Evolutionary conservation across 129 eudicot genomes (phyloP).

Genomic region (Arctium minus): DNA sequence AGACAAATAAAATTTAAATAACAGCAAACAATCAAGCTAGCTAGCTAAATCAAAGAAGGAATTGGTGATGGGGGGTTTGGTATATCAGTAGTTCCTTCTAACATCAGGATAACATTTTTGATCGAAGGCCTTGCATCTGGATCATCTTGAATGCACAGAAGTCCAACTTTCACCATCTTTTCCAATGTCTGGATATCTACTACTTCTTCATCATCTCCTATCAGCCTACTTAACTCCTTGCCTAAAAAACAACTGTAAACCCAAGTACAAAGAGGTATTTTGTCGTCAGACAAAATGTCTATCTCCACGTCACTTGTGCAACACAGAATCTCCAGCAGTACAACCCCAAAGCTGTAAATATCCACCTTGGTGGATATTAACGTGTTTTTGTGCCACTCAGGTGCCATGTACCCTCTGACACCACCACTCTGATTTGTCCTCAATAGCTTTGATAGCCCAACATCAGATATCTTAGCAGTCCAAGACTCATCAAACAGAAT

Average conservation of each 20-base stretch:
- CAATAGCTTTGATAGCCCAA: slow-evolving; percentile 41
- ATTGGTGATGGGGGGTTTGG: slow-evolving; percentile 28
- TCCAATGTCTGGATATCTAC: slow-evolving; percentile 23
- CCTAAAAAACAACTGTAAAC: slow-evolving; percentile 27
- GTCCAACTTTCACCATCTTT: slow-evolving; percentile 38
- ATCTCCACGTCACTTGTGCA: slow-evolving; percentile 12
- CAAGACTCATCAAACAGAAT: slow-evolving; percentile 35
- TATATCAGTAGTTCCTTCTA: slow-evolving; percentile 38
- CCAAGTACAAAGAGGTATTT: slow-evolving; percentile 9
- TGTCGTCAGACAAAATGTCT: slow-evolving; percentile 9
- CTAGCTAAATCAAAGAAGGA: slow-evolving; percentile 10
- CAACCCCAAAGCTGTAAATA: slow-evolving; percentile 43
- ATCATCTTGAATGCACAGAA: slow-evolving; percentile 36
- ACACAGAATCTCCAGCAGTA: slow-evolving; percentile 42
- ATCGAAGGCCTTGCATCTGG: slow-evolving; percentile 35
- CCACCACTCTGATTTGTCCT: slow-evolving; percentile 33
- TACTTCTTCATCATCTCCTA: slow-evolving; percentile 20
- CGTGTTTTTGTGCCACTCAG: slow-evolving; percentile 37
- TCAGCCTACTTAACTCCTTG: slow-evolving; percentile 14
- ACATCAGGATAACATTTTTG: slow-evolving; percentile 36
- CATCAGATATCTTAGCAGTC: slow-evolving; percentile 45
- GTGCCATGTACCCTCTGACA: slow-evolving; percentile 41
- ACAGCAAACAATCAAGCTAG: too few species aligned
- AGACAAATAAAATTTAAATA: too few species aligned
- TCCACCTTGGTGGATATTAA: slow-evolving; percentile 37